Base-by-base conservation (phyloP, 495 filamentous ascomycete genomes). In the Aspergillus egyptiacus region DNA sequence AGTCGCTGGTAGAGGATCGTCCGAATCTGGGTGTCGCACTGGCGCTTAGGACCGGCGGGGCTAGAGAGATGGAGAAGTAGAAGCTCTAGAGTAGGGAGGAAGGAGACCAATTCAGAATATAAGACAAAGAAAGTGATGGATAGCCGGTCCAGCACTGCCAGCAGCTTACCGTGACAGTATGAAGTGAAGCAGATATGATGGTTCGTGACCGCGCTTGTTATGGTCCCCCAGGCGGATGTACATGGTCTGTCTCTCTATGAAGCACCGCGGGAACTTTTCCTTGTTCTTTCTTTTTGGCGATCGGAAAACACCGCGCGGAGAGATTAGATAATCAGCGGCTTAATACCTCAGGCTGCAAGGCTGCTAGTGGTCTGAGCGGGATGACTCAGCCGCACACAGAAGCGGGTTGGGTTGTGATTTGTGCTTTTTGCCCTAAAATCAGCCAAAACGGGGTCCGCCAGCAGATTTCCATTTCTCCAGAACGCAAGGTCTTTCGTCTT, bases 41-140 rank as follows among this genome's bases (percentile, higher is more conserved):
- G 67, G 69, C 68, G 66, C 69, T 72, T 69, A 67, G 55, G 61
- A 62, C 59, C 61, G 65, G 67, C 63, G 67, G 64, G 67, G 66
- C 62, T 63, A 59, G 15, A 51, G 52, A 27, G 30, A 13, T 31
- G 42, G n/a, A n/a, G n/a, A n/a, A 20, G 32, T 55, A 55, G 45
- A 41, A 44, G 32, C n/a, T 32, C 28, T 28, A 39, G 33, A 38
- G 42, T 38, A 35, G 41, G 36, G 17, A 33, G 35, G 39, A 46
- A n/a, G 50, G 34, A 10, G 27, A 34, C 18, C 33, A 46, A 37
- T 17, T 39, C 43, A 45, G 14, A 44, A 32, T 17, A 31, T 20
- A 48, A 41, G 2, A 20, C 55, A 60, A 33, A 51, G 27, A 33
- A 24, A 46, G 38, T 36, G 9, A 46, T 20, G 40, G 39, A 56